phyloP scores from a whole-genome alignment of 176 grass and related monocot genomes.

The Musa troglodytarum region DNA sequence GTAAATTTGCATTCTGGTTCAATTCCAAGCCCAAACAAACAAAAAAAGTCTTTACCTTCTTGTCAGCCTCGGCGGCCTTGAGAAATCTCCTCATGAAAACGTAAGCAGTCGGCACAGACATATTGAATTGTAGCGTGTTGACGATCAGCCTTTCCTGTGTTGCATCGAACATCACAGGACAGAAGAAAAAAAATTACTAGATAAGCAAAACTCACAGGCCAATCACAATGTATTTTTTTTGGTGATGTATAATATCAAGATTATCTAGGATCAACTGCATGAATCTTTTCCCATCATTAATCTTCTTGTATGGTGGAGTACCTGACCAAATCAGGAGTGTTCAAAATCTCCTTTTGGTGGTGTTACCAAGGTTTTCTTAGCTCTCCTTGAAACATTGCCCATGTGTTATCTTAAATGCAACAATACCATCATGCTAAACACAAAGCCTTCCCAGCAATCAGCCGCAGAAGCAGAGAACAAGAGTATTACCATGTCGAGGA shows the following conservation, averaged over 20 bases:
- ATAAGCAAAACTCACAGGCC: not conserved
- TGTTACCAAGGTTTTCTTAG: too few species aligned
- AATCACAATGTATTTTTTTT: not conserved
- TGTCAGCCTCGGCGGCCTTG: constrained; percentile 70
- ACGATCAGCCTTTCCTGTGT: constrained; percentile 65
- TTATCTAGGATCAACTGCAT: not conserved
- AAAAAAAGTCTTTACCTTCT: constrained; percentile 44
- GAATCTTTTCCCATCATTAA: too few species aligned
- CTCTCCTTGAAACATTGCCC: too few species aligned
- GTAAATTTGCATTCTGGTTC: not conserved
- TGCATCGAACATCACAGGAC: not conserved
- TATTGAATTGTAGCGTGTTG: constrained; percentile 64
- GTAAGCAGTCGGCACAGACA: constrained; percentile 83
- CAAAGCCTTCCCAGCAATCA: not conserved
- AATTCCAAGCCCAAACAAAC: not conserved
- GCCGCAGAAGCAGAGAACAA: not conserved
- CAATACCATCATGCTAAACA: not conserved
- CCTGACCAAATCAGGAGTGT: too few species aligned
- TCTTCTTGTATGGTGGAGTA: too few species aligned
- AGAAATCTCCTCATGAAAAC: constrained; percentile 91
- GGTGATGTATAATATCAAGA: not conserved
- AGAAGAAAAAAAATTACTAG: not conserved
- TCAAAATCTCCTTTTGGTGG: too few species aligned
- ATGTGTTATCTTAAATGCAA: too few species aligned
- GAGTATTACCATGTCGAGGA: constrained; percentile 79